Percentiles rank a stretch among this genome's conserved stretches.
Evolutionary conservation across 2,329 filamentous ascomycete genomes (phyloP).

Genomic region (Aspergillus novoparasiticus): DNA sequence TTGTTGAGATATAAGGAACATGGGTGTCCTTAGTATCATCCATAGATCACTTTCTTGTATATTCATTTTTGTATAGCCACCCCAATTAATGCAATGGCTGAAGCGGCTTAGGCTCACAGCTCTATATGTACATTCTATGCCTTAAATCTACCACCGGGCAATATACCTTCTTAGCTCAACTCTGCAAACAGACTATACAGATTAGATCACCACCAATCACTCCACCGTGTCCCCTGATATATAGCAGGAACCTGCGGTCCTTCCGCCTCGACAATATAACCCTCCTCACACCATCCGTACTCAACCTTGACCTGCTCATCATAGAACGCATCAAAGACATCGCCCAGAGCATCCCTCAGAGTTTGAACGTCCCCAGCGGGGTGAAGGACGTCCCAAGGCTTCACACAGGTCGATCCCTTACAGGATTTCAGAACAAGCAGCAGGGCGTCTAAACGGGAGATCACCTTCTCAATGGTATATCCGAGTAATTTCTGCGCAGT

Average conservation of each 20-base stretch:
- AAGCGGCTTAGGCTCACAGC: accelerated
- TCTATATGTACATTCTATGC: not conserved
- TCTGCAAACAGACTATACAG: no score
- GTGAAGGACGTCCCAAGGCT: slow-evolving; percentile 42
- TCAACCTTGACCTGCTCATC: not conserved
- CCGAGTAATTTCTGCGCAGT: not conserved
- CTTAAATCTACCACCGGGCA: accelerated
- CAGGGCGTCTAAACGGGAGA: slow-evolving; percentile 4
- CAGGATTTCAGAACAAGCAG: slow-evolving; percentile 23
- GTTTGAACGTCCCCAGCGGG: slow-evolving; percentile 28
- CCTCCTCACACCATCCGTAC: not conserved
- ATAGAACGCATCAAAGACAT: not conserved
- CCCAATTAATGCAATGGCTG: not conserved
- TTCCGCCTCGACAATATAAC: not conserved
- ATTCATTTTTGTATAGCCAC: not conserved
- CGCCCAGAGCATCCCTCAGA: slow-evolving; percentile 33
- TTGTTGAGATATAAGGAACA: not conserved
- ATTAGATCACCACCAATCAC: not conserved
- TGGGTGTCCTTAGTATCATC: not conserved
- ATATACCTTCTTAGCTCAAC: not conserved
- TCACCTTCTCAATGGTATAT: not conserved
- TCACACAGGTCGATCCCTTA: slow-evolving; percentile 34
- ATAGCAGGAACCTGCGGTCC: not conserved
- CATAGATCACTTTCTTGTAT: no score
- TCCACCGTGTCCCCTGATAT: not conserved